Evolutionary conservation across 805 yeast species (phyloP).

Genomic region (Kodamaea laetipori): DNA sequence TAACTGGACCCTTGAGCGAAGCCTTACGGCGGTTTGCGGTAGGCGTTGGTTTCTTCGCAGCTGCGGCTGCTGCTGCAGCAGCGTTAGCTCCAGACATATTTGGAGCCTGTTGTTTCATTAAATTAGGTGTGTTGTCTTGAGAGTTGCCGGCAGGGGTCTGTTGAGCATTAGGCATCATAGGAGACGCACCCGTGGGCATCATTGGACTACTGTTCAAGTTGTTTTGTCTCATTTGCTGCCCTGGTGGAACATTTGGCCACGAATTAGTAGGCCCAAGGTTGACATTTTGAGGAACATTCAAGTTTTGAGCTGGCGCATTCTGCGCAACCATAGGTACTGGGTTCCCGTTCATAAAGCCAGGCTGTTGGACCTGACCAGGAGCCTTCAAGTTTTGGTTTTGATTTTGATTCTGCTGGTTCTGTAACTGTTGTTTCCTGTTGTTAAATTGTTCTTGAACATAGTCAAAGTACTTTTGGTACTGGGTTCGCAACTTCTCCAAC

Average conservation of each 20-base stretch:
- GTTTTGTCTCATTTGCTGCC: slow-evolving; percentile 14
- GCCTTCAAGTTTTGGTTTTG: slow-evolving; percentile 13
- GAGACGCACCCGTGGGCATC: no score
- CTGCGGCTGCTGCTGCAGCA: slow-evolving; percentile 6
- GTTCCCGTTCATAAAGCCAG: slow-evolving; percentile 1
- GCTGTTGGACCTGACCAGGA: background rate
- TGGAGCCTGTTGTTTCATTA: slow-evolving; percentile 6
- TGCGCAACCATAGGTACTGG: slow-evolving; percentile 8
- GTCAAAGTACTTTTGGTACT: slow-evolving; percentile 72
- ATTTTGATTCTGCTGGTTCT: slow-evolving; percentile 24
- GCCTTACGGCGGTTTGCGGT: slow-evolving; percentile 20
- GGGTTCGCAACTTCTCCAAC: slow-evolving; percentile 67
- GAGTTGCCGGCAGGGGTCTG: slow-evolving; percentile 1
- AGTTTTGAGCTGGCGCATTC: slow-evolving; percentile 5
- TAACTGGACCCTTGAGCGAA: slow-evolving; percentile 27
- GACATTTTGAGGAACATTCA: slow-evolving; percentile 7
- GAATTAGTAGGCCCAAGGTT: slow-evolving; percentile 17
- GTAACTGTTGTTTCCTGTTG: slow-evolving; percentile 38
- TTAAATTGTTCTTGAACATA: slow-evolving; percentile 67
- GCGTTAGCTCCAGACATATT: background rate
- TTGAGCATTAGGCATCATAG: slow-evolving; percentile 24
- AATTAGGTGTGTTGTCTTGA: slow-evolving; percentile 7
- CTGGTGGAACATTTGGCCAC: slow-evolving; percentile 20
- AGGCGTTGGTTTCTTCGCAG: slow-evolving; percentile 10
- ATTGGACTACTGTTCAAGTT: slow-evolving; percentile 29